Percentiles rank a stretch among this genome's conserved stretches.
These are phyloP conservation scores for Phytophthora sp. DNA, from an alignment of 352 stramenopile species.

Conservation along the genomic window DNA sequence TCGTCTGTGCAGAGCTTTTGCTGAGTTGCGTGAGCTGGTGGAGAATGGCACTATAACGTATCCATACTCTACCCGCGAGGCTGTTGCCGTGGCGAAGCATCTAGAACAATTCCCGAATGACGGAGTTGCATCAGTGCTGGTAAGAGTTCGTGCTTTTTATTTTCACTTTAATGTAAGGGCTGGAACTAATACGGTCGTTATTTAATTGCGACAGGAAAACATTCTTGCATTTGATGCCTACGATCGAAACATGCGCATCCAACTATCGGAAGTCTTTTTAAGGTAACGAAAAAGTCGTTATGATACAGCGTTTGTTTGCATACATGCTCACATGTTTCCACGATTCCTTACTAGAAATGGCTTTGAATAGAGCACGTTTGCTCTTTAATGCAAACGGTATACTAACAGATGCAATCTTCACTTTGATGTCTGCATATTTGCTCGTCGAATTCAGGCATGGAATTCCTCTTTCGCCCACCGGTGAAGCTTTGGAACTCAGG, in stretches of 20 bases:
- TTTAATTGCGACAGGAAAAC: conserved; percentile 79
- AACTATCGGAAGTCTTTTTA: conserved; percentile 83
- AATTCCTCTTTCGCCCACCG: conserved; percentile 55
- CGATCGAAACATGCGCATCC: conserved; percentile 71
- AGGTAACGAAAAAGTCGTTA: conserved; percentile 65
- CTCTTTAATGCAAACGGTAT: not conserved
- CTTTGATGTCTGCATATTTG: not conserved
- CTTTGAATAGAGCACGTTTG: not conserved
- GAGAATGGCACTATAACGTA: conserved; percentile 93
- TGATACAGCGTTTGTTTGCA: conserved; percentile 16
- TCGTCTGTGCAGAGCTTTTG: conserved; percentile 88
- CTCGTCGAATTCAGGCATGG: conserved; percentile 49
- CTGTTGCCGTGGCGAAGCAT: conserved; percentile 94
- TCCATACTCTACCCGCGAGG: conserved; percentile 94
- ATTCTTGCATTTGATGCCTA: conserved; percentile 95
- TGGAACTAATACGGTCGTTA: not conserved
- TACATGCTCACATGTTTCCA: conserved; percentile 7
- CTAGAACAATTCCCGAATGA: conserved; percentile 93
- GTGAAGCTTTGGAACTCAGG: conserved; percentile 40
- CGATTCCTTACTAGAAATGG: not conserved
- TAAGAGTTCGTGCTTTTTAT: conserved; percentile 25
- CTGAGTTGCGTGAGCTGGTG: conserved; percentile 89
- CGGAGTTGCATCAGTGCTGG: conserved; percentile 79
- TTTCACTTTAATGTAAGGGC: not conserved
- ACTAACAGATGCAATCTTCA: not conserved